Base-by-base conservation (phyloP, 2,329 filamentous ascomycete species). In the Trichoderma hamatum region DNA sequence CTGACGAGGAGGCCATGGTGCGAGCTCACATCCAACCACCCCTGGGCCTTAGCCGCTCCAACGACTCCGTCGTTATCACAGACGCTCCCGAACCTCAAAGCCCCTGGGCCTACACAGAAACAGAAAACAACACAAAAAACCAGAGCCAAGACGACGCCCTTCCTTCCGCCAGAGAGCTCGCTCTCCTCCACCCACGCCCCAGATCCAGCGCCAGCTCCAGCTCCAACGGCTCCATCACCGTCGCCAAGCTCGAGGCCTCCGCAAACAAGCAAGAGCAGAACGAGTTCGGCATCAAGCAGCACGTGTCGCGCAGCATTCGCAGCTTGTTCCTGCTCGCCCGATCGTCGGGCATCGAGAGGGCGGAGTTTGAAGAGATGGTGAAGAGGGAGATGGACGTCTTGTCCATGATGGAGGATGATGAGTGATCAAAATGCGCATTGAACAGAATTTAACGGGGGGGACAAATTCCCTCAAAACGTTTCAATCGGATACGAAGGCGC, bases 261-360 rank as follows among this genome's bases (percentile, higher is more conserved):
- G 87, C 86, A 2, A 84, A 82, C 49, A 83, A 82, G 71, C 85
- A 86, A 73, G 87, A 89, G 70, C 86, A 89, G 73, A 88, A 84
- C 67, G 91, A 94, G 79, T 86, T 91, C 67, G 91, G 89, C 16
- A 88, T 96, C 67, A 92, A 91, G 78, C 90, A 94, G 79, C 92
- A 95, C 79, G 89, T 96, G 55, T 90, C 89, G 43, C 89, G 90
- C 10, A 92, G 89, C 75, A 86, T 96, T 68, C 91, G 92, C 82
- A 94, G 90, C 78, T 79, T 96, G 72, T 95, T 89, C 78, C 81
- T 91, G 72, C 80, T 96, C 71, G 89, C 92, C 28, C 86, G 86
- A 52, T 85, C 89, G 1, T 88, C 88, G 26, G 92, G 92, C 0
- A 94, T 96, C 73, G 88, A 91, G 62, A 83, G 89, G 55, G 87